phyloP scores from a whole-genome alignment of 306 rosid species.

The Argentina anserina region DNA sequence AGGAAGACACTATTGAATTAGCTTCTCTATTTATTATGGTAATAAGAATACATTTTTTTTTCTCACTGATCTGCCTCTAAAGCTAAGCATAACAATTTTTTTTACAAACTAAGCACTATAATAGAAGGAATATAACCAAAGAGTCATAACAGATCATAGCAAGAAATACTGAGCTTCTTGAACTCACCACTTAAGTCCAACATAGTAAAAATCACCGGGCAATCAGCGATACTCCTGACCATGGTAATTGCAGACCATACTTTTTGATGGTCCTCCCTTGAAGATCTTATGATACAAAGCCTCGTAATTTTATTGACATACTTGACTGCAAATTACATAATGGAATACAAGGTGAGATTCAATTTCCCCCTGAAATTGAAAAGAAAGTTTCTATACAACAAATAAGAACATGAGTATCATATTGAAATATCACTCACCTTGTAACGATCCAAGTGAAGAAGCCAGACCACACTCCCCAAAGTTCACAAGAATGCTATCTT shows the following conservation, averaged over 20 bases:
- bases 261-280: conserved; percentile 69
- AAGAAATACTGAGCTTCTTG: background rate
- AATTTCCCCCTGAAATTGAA: background rate
- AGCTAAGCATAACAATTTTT: background rate
- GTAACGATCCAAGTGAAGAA: conserved; percentile 65
- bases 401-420: background rate
- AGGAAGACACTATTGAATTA: background rate
- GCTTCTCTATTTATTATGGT: background rate
- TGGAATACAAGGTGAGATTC: background rate
- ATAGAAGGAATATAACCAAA: background rate
- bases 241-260: conserved; percentile 78
- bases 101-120: background rate
- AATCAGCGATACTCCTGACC: conserved; percentile 59
- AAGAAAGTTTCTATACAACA: background rate
- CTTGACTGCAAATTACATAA: conserved; percentile 42
- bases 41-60: background rate
- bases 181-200: conserved; percentile 64
- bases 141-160: background rate
- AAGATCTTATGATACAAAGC: conserved; percentile 61
- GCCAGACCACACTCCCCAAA: conserved; percentile 92
- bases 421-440: conserved; percentile 34
- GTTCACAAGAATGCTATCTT: conserved; percentile 65
- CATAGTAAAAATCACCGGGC: conserved; percentile 58
- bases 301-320: conserved; percentile 78
- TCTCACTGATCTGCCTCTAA: background rate